phyloP scores from a whole-genome alignment of 2,329 filamentous ascomycete genomes.

The Trichoderma semiorbis region DNA sequence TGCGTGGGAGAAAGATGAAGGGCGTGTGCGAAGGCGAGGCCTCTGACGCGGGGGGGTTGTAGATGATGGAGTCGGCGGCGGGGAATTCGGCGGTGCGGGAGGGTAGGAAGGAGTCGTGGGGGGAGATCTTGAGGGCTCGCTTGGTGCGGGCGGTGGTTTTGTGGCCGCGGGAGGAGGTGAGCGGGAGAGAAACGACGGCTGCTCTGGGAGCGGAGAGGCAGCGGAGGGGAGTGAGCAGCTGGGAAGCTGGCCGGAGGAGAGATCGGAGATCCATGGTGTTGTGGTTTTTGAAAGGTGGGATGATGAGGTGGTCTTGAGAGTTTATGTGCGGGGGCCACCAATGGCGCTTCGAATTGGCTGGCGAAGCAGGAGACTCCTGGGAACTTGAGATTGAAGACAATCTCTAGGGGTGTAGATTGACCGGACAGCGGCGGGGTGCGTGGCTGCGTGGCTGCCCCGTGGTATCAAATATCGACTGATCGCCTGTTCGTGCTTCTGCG shows the following conservation, averaged over 20 bases:
- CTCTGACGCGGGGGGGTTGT: slow-evolving; percentile 54
- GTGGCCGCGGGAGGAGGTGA: slow-evolving; percentile 39
- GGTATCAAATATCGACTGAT: not conserved
- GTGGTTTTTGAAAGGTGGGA: not conserved
- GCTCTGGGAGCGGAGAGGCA: slow-evolving; percentile 11
- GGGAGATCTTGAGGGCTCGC: slow-evolving; percentile 55
- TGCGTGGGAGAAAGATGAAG: slow-evolving; percentile 60
- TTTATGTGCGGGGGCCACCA: not conserved
- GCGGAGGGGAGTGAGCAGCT: slow-evolving; percentile 30
- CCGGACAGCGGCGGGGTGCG: slow-evolving; percentile 19
- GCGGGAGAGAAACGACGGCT: slow-evolving; percentile 19
- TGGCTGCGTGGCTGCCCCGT: not conserved
- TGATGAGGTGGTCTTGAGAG: not conserved
- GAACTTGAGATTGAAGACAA: not conserved
- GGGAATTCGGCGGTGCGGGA: slow-evolving; percentile 32
- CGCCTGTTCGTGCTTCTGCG: not conserved
- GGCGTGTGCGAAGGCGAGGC: slow-evolving; percentile 63
- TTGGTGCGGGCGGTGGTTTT: slow-evolving; percentile 54
- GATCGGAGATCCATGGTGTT: slow-evolving; percentile 35
- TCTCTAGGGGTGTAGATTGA: not conserved
- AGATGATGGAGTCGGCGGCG: slow-evolving; percentile 45
- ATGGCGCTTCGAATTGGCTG: not conserved
- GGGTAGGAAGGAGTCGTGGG: slow-evolving; percentile 58
- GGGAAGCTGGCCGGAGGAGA: slow-evolving; percentile 34
- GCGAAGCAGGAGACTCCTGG: not conserved